A percentile compares a stretch with the other conserved stretches of the same genome.
Evolutionary conservation across 2,329 filamentous ascomycete genomes (phyloP).

Genomic region (Sporothrix brasiliensis): DNA sequence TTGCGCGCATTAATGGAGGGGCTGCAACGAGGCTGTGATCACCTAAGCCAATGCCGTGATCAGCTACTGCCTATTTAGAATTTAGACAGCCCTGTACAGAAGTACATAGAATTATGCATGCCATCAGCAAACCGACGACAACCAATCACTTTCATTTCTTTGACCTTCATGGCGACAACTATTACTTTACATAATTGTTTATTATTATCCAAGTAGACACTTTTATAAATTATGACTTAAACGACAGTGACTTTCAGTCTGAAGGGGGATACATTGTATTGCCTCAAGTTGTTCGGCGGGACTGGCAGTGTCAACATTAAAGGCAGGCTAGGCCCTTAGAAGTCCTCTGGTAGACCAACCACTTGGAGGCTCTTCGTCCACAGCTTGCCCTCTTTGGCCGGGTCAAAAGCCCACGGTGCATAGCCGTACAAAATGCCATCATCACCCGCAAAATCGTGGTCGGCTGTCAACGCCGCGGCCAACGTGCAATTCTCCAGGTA

Average conservation of each 20-base stretch:
- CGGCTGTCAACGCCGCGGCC: conserved; percentile 30
- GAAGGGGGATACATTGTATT: no score
- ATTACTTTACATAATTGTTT: no score
- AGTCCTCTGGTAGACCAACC: conserved; percentile 38
- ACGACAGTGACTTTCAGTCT: no score
- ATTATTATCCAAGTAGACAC: no score
- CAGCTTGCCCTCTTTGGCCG: conserved; percentile 40
- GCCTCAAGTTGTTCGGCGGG: background rate
- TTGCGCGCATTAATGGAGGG: background rate
- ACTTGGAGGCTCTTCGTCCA: conserved; percentile 46
- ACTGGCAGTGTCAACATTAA: background rate
- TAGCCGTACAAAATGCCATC: conserved; percentile 18
- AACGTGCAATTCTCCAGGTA: conserved; percentile 49
- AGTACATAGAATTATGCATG: background rate
- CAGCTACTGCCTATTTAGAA: conserved; percentile 12
- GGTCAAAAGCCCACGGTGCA: conserved; percentile 29
- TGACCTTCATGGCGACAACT: no score
- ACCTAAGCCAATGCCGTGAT: conserved; percentile 19
- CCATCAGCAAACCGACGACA: background rate
- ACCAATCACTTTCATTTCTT: no score
- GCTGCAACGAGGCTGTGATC: background rate
- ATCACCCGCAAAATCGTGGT: background rate
- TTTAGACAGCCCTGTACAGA: conserved; percentile 6
- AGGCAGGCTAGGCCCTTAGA: background rate
- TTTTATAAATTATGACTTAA: no score